Conservation (phyloP, 768 basidiomycete species). For the Boletus pseudo-olivaceus region DNA sequence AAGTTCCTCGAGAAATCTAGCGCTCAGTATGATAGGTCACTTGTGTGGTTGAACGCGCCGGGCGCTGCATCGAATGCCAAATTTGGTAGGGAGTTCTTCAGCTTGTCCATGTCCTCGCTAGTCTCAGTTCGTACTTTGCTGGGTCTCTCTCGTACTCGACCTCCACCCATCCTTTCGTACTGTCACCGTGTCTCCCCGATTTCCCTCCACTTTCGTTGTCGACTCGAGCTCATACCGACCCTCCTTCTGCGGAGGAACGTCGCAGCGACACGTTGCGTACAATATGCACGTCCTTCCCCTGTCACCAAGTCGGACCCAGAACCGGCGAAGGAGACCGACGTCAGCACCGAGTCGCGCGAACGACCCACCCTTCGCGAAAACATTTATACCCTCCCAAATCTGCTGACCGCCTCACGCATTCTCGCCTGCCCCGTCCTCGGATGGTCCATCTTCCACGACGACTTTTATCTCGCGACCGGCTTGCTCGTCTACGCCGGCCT, state of each 20-base stretch:
- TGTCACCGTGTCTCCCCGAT: not conserved
- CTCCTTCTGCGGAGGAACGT: slow-evolving; percentile 8
- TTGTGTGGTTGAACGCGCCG: not conserved
- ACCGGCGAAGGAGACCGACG: slow-evolving; percentile 3
- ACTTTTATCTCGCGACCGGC: slow-evolving; percentile 77
- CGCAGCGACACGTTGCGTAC: slow-evolving; percentile 8
- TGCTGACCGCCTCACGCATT: slow-evolving; percentile 85
- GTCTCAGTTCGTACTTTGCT: not conserved
- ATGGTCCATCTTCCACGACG: slow-evolving; percentile 78
- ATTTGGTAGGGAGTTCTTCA: slow-evolving; percentile 3
- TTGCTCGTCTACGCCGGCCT: slow-evolving; percentile 89
- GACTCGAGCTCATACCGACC: not conserved
- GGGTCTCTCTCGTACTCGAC: slow-evolving; percentile 8
- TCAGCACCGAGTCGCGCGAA: slow-evolving; percentile 3
- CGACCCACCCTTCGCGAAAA: slow-evolving; percentile 63
- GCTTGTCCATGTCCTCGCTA: slow-evolving; percentile 12
- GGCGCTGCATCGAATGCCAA: not conserved
- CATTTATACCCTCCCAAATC: slow-evolving; percentile 92
- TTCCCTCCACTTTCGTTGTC: not conserved
- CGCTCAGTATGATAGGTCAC: too few species aligned
- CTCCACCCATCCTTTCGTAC: not conserved
- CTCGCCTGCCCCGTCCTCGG: slow-evolving; percentile 88
- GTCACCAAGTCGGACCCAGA: not conserved
- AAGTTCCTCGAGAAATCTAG: not conserved
- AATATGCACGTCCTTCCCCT: slow-evolving; percentile 12